Percentiles rank a stretch among this genome's conserved stretches.
Evolutionary conservation across 2,329 filamentous ascomycete species (phyloP).

Genomic region (Colletotrichum gloeosporioides): DNA sequence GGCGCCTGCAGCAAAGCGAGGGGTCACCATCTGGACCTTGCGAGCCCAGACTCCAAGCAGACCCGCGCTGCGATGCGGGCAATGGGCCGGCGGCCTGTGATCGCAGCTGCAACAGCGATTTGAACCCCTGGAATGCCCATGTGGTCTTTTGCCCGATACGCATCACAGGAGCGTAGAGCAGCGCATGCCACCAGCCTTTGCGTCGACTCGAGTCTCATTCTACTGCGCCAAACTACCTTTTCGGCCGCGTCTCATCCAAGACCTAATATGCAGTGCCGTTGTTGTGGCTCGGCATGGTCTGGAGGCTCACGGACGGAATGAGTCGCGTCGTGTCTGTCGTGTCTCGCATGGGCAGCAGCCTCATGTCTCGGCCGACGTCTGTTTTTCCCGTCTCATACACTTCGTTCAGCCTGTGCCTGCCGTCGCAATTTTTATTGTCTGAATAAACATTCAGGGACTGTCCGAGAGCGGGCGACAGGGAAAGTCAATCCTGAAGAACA

Average conservation of each 20-base stretch:
- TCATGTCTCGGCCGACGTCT: conserved; percentile 6
- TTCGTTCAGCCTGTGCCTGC: not conserved
- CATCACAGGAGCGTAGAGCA: not conserved
- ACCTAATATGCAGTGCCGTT: conserved; percentile 14
- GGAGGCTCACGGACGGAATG: not conserved
- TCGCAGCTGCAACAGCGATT: not conserved
- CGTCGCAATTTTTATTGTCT: not conserved
- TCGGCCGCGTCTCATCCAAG: not conserved
- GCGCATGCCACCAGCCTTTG: conserved; percentile 11
- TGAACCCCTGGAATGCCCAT: conserved; percentile 14
- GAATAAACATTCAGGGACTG: not conserved
- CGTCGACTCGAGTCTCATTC: not conserved
- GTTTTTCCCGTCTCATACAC: not conserved
- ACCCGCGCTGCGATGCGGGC: not conserved
- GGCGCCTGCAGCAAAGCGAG: not conserved
- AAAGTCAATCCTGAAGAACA: not conserved
- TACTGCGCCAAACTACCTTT: not conserved
- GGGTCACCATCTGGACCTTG: not conserved
- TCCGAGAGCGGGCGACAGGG: not conserved
- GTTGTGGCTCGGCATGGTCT: conserved; percentile 2
- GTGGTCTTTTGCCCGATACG: conserved; percentile 3
- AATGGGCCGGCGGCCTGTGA: not conserved
- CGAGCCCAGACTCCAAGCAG: not conserved
- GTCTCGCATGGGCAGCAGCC: not conserved
- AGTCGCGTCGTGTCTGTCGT: conserved; percentile 12